Percentiles rank a stretch among this genome's conserved stretches.
These are phyloP conservation scores for maize (Zea mays) DNA, from an alignment of 176 grass and related monocot species.

Conservation along the genomic window DNA sequence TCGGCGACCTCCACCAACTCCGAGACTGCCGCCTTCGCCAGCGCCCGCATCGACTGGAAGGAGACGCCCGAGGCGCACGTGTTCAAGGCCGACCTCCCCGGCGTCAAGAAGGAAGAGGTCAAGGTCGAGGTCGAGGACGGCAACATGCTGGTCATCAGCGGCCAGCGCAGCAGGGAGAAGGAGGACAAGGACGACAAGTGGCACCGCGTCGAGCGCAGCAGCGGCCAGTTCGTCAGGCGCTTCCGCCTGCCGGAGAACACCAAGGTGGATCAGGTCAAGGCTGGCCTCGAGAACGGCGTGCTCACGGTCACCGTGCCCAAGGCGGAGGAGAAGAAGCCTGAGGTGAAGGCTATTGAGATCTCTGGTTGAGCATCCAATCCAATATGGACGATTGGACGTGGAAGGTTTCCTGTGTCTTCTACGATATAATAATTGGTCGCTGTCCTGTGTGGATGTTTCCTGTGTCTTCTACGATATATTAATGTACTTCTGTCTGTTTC, in stretches of 20 bases:
- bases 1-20: neutral
- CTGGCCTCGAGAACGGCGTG: conserved; percentile 49
- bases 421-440: no score
- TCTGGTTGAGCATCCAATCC: conserved; percentile 35
- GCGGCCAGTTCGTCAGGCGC: conserved; percentile 41
- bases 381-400: no score
- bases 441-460: no score
- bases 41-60: conserved; percentile 48
- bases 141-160: conserved; percentile 56
- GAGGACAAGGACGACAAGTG: conserved; percentile 61
- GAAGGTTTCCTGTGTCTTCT: no score
- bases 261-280: conserved; percentile 50
- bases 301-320: conserved; percentile 62
- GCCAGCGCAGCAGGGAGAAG: conserved; percentile 46
- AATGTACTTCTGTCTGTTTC: no score
- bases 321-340: conserved; percentile 38
- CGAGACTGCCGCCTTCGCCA: conserved; percentile 29
- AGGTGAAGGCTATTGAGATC: conserved; percentile 52
- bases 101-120: conserved; percentile 54
- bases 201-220: conserved; percentile 64
- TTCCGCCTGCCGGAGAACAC: conserved; percentile 57
- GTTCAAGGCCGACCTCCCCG: conserved; percentile 58
- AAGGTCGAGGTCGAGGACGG: conserved; percentile 50
- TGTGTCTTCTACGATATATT: no score
- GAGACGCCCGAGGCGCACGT: conserved; percentile 51